phyloP scores from a whole-genome alignment of 2,329 filamentous ascomycete species.

The Cytospora chrysosperma region DNA sequence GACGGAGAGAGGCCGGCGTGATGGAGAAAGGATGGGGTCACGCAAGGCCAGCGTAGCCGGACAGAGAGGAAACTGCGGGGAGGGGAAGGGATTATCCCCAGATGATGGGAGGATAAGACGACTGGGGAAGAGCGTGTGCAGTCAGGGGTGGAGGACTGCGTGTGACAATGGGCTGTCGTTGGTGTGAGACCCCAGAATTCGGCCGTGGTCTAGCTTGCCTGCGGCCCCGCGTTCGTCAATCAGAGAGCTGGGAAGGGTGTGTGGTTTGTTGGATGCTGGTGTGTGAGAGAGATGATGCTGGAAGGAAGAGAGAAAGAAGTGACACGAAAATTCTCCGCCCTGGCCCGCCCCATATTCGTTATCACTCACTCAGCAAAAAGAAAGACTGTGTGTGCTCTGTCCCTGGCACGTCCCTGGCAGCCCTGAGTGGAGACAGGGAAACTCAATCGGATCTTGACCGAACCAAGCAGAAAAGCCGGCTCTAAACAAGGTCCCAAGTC shows the following conservation, averaged over 20 bases:
- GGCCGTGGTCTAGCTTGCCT: constrained; percentile 17
- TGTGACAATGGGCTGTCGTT: not conserved
- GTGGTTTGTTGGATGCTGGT: not conserved
- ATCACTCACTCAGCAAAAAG: constrained; percentile 20
- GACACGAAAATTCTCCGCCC: constrained; percentile 16
- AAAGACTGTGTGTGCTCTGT: too few species aligned
- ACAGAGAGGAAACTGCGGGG: constrained; percentile 1
- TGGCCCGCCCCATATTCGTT: constrained; percentile 16
- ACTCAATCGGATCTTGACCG: constrained; percentile 17
- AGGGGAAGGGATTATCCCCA: constrained; percentile 18
- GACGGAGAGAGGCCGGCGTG: constrained; percentile 16
- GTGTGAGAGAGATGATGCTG: constrained; percentile 1
- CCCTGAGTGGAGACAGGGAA: constrained; percentile 6
- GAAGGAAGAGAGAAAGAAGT: constrained; percentile 3
- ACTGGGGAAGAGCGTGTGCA: constrained; percentile 10
- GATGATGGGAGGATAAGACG: constrained; percentile 12
- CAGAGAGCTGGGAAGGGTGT: not conserved
- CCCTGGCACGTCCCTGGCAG: too few species aligned
- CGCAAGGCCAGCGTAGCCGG: constrained; percentile 1
- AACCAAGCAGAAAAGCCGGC: not conserved
- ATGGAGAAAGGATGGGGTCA: not conserved
- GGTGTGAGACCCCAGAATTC: constrained; percentile 13
- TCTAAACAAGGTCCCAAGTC: not conserved
- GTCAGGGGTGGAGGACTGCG: not conserved
- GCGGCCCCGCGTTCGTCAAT: constrained; percentile 13